Percentiles rank a stretch among this genome's conserved stretches.
Evolutionary conservation across 805 yeast species (phyloP).

Genomic region (Lipomyces lipofer): DNA sequence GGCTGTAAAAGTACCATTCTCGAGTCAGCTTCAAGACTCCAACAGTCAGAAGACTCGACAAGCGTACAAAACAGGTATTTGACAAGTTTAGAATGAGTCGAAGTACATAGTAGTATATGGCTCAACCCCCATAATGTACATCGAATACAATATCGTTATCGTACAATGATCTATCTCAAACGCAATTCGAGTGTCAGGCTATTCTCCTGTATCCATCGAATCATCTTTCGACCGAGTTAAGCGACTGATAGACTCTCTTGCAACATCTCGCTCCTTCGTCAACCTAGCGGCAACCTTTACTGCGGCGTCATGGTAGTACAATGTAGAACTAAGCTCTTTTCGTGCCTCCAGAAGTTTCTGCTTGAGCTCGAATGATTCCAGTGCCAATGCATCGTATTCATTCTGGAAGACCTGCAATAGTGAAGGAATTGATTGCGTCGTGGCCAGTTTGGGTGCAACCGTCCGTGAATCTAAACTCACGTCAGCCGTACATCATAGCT

Average conservation of each 20-base stretch:
- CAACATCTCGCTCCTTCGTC: conserved; percentile 70
- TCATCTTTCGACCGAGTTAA: not conserved
- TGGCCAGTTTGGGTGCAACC: conserved; percentile 47
- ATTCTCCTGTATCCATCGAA: not conserved
- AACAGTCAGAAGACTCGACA: no score
- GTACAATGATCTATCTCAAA: no score
- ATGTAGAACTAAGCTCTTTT: conserved; percentile 70
- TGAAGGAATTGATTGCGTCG: conserved; percentile 71
- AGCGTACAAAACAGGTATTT: no score
- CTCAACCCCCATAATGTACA: no score
- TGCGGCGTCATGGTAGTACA: conserved; percentile 88
- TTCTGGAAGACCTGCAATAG: conserved; percentile 72
- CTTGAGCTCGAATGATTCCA: conserved; percentile 77
- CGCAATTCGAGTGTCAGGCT: no score
- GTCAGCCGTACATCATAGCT: not conserved
- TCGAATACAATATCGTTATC: no score
- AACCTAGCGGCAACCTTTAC: conserved; percentile 78
- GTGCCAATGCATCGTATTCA: conserved; percentile 84
- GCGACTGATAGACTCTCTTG: conserved; percentile 48
- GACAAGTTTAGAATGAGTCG: no score
- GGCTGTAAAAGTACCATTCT: no score
- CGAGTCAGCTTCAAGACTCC: no score
- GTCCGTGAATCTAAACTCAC: conserved; percentile 34
- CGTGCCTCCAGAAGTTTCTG: conserved; percentile 66
- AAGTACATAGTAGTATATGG: no score